Conservation (phyloP, 768 basidiomycete genomes). For the Collybia nuda region DNA sequence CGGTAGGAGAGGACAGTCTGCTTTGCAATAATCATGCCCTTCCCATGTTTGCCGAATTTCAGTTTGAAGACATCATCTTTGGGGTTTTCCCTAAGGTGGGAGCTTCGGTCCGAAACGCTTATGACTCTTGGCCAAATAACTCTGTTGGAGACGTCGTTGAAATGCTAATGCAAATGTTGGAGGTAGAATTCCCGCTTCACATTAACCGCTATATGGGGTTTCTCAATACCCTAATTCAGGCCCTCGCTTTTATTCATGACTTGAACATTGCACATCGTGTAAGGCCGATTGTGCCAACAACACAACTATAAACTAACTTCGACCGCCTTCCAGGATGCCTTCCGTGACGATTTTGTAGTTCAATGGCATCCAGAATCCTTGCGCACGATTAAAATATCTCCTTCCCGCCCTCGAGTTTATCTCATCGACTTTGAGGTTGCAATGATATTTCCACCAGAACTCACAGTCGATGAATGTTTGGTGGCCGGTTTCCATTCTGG, state of each 20-base stretch:
- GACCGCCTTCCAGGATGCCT: constrained; percentile 21
- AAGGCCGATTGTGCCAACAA: too few species aligned
- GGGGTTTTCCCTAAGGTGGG: constrained; percentile 25
- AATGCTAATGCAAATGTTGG: constrained; percentile 24
- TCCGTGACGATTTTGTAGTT: constrained; percentile 27
- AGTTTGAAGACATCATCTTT: constrained; percentile 25
- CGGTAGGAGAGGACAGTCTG: constrained; percentile 10
- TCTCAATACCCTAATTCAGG: constrained; percentile 14
- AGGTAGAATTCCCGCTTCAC: neutral
- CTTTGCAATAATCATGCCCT: constrained; percentile 23
- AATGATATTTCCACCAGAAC: constrained; percentile 21
- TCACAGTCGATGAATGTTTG: constrained; percentile 12
- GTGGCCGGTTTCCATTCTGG: constrained; percentile 11
- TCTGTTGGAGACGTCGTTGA: constrained; percentile 27
- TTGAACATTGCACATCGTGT: constrained; percentile 22
- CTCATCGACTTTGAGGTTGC: constrained; percentile 31
- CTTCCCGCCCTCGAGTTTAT: constrained; percentile 24
- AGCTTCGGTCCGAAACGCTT: constrained; percentile 1
- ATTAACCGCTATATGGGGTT: neutral
- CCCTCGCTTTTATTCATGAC: constrained; percentile 21
- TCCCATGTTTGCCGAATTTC: constrained; percentile 22
- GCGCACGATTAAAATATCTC: constrained; percentile 4
- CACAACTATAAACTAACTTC: neutral
- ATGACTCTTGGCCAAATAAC: constrained; percentile 23
- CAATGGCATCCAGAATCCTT: constrained; percentile 31